phyloP scores from a whole-genome alignment of 1,284 basidiomycete genomes.

The Bjerkandera adusta region DNA sequence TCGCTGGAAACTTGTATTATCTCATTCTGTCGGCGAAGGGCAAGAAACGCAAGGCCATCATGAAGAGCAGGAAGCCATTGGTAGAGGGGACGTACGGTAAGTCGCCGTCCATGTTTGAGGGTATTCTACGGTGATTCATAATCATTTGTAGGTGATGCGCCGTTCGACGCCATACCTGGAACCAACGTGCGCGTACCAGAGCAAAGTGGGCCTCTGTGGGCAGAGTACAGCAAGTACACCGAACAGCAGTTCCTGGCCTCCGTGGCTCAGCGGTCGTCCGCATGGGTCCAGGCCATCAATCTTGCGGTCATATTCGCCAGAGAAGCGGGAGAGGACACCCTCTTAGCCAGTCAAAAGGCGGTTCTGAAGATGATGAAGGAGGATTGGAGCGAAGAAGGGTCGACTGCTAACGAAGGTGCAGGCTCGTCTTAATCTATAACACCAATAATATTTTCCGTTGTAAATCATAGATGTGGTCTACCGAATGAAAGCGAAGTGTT shows the following conservation, averaged over 20 bases:
- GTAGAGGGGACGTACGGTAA: constrained; percentile 22
- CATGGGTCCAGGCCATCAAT: constrained; percentile 8
- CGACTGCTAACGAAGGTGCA: neutral
- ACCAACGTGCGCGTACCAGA: constrained; percentile 11
- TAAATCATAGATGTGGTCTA: no score
- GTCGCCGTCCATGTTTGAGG: constrained; percentile 4
- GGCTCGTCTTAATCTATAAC: no score
- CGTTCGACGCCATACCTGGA: constrained; percentile 11
- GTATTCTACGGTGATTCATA: neutral
- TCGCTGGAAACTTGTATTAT: constrained; percentile 26
- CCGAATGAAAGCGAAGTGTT: no score
- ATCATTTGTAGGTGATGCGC: constrained; percentile 6
- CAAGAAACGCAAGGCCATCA: constrained; percentile 23
- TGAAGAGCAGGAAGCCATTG: constrained; percentile 26
- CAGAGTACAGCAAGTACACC: constrained; percentile 3
- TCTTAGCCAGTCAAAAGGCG: constrained; percentile 1
- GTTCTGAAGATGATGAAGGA: constrained; percentile 12
- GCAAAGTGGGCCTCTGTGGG: neutral
- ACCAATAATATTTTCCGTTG: no score
- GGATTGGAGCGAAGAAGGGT: constrained; percentile 2
- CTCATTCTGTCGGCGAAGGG: constrained; percentile 30
- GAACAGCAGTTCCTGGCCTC: constrained; percentile 9
- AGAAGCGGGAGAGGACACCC: neutral
- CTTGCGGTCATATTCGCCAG: constrained; percentile 3
- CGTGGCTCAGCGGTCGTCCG: neutral